Conservation (phyloP, 495 filamentous ascomycete genomes). For the Talaromyces nanjingensis region DNA sequence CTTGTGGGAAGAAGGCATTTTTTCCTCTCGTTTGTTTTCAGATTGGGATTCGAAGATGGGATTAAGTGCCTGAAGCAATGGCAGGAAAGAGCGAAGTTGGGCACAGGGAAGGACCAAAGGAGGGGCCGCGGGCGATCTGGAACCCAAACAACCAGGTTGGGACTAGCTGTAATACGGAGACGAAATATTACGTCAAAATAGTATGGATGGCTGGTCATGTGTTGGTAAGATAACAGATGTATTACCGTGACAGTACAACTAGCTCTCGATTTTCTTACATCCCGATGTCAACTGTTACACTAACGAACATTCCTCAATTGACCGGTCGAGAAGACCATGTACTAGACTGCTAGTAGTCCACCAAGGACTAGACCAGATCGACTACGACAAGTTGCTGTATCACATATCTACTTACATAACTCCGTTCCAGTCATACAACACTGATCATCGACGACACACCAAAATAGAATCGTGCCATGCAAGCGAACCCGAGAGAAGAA, state of each 20-base stretch:
- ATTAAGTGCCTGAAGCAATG: constrained; percentile 5
- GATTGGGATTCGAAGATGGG: constrained; percentile 2
- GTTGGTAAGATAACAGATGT: background rate
- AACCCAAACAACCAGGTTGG: background rate
- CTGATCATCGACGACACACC: background rate
- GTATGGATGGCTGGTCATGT: background rate
- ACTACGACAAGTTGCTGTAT: background rate
- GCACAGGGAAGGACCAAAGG: background rate
- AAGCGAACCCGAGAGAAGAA: background rate
- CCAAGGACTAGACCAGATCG: background rate
- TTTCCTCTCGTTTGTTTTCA: background rate
- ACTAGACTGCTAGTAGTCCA: background rate
- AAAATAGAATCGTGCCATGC: background rate
- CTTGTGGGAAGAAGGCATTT: background rate
- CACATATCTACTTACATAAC: background rate
- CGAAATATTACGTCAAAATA: background rate
- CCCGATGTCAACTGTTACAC: background rate
- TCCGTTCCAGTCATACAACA: background rate
- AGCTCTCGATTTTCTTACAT: background rate
- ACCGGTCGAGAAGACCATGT: background rate
- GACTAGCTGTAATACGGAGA: background rate
- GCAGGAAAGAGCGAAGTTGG: background rate
- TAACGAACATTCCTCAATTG: background rate
- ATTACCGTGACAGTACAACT: background rate
- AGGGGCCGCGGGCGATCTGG: constrained; percentile 4